Evolutionary conservation across 2,329 filamentous ascomycete species (phyloP), one percentile per base, ranked within the genome.

Genomic region (Ophiocordyceps australis): DNA sequence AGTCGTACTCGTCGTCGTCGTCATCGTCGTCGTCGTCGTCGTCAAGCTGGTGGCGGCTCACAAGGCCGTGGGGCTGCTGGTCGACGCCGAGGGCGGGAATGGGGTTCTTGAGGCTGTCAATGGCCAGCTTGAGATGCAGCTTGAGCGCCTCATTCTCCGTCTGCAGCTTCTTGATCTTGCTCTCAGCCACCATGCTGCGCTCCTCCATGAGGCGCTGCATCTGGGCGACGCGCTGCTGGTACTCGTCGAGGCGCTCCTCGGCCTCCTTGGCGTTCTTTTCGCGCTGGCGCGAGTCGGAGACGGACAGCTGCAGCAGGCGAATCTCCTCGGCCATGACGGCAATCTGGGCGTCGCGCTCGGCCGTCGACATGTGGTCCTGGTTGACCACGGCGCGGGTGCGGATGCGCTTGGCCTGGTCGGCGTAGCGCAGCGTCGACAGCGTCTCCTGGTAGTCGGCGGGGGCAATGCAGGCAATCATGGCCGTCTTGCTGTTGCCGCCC

Each of bases 161-260:
- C 47, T 79, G 77, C 28, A 98, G 55, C 35, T 77, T 81, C 37
- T 82, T 74, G 45, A 98, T 93, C 62, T 93, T 94, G 56, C 78
- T 82, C 45, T 95, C 86, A 17, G 79, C 75, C 10, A 95, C 79
- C 48, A 91, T 76, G 32, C 77, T 72, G 34, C 75, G 77, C 54
- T 98, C 89, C 48, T 95, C 85, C 85, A 94, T 94, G 50, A 92
- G 69, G 31, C 85, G 74, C 50, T 95, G 83, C 77, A 98, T 83
- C 29, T 76, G 70, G 24, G 71, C 65, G 12, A 98, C 89, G 41
- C 85, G 79, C 35, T 74, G 73, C 55, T 98, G 89, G 51, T 95
- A 98, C 49, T 93, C 83, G 40, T 95, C 89, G 14, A 98, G 59
- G 38, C 75, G 76, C 47, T 89, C 81, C 35, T 83, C 80, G 35